phyloP scores from a whole-genome alignment of 1,139 yeast species.

The Hyphopichia pseudoburtonii region DNA sequence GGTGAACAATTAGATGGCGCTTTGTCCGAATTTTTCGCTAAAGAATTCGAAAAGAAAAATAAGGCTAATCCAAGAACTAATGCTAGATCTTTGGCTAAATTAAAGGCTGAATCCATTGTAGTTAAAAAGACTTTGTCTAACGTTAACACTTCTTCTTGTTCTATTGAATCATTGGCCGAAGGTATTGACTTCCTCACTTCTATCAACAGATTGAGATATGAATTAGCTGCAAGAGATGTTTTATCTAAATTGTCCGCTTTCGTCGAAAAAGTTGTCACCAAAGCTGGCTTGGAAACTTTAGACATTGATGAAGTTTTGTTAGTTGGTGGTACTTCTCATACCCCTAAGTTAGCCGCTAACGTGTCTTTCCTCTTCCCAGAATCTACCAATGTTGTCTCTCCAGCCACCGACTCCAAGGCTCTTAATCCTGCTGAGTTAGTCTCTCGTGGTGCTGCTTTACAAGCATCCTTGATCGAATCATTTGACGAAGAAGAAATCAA shows the following conservation, averaged over 20 bases:
- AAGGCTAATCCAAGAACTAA: constrained; percentile 78
- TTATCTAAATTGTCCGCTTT: constrained; percentile 75
- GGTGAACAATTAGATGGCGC: constrained; percentile 84
- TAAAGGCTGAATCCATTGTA: constrained; percentile 77
- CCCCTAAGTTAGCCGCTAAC: constrained; percentile 85
- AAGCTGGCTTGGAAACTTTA: constrained; percentile 82
- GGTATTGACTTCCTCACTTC: constrained; percentile 93
- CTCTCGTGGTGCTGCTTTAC: constrained; percentile 96
- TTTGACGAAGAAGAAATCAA: constrained; percentile 85
- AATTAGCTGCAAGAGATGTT: constrained; percentile 79
- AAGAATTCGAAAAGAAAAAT: constrained; percentile 90
- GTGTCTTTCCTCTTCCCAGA: constrained; percentile 78
- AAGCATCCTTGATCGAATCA: constrained; percentile 83
- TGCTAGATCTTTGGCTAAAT: constrained; percentile 85
- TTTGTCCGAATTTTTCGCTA: constrained; percentile 79
- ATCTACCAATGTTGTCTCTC: constrained; percentile 72
- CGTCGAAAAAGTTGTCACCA: constrained; percentile 69
- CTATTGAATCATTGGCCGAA: constrained; percentile 91
- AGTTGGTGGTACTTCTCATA: constrained; percentile 91
- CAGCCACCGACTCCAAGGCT: constrained; percentile 74
- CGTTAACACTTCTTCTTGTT: constrained; percentile 84
- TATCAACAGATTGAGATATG: constrained; percentile 92
- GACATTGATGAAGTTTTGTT: constrained; percentile 90
- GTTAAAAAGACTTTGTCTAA: constrained; percentile 92
- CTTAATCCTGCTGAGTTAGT: constrained; percentile 85